Conservation (phyloP, 2,329 filamentous ascomycete species). For the Sporothrix variecibatus region DNA sequence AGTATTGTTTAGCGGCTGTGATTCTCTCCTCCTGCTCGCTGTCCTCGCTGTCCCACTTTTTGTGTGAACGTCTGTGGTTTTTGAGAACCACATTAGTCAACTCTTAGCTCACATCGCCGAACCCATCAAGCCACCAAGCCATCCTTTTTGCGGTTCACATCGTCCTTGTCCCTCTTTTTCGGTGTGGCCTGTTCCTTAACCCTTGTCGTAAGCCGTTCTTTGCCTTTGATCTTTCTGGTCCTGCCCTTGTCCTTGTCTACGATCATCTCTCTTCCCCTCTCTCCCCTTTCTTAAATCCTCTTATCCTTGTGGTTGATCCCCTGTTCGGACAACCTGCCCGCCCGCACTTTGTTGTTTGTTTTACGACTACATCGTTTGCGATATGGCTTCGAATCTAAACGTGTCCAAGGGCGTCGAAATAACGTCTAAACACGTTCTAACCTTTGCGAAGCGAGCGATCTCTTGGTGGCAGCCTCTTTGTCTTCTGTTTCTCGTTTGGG, state of each 20-base stretch:
- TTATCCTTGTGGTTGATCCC: neutral
- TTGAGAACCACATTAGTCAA: neutral
- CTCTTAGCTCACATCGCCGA: neutral
- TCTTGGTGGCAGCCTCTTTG: neutral
- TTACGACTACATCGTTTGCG: neutral
- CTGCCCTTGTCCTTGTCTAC: neutral
- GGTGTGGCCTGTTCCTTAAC: neutral
- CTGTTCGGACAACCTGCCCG: neutral
- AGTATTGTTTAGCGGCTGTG: neutral
- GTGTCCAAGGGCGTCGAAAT: neutral
- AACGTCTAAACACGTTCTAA: neutral
- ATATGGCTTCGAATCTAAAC: neutral
- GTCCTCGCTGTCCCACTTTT: neutral
- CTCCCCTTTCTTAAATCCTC: neutral
- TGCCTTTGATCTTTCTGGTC: neutral
- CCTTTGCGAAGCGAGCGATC: neutral
- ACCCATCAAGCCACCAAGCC: too few relatives aligned
- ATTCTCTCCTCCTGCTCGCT: neutral
- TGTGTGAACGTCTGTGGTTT: neutral
- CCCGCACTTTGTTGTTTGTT: neutral
- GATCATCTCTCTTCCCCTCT: neutral
- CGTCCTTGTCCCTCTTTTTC: neutral
- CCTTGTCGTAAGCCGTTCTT: too few relatives aligned
- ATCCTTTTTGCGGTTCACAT: neutral
- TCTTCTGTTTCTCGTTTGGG: too few relatives aligned